Base-by-base conservation (phyloP, 2,329 filamentous ascomycete genomes). In the Camptophora hylomeconis region DNA sequence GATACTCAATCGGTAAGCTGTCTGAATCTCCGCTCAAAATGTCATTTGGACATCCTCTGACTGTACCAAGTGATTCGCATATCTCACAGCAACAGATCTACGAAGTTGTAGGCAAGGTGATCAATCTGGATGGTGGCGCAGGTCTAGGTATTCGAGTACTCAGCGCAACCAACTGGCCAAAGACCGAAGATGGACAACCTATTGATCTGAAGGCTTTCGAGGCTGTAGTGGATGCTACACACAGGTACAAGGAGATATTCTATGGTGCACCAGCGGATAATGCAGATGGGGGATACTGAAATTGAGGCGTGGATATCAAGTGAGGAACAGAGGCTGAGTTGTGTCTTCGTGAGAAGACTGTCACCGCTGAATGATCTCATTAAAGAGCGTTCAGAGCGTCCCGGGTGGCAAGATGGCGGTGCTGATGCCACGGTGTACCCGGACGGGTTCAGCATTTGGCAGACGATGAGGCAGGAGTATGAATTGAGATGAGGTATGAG, bases 181-280 rank as follows among this genome's bases (percentile, higher is more conserved):
- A 38, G 30, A 40, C 36, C 16, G 32, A 34, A 11, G 30, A 41
- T 4, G 40, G 41, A 11, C 27, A 39, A 26, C 21, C 36, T 13
- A 36, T 40, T 87, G 84, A 94, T 57, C 81, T 80, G 54, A 66
- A 65, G 30, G 67, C 82, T 18, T 78, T 75, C 36, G 74, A 81
- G 33, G 72, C 77, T 0, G 79, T 94, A 3, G 86, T 93, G 10
- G 80, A 94, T 33, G 76, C 74, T 19, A 89, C 83, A 18, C 86
- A 94, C 56, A 69, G 75, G 27, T 72, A 83, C 50, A 80, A 78
- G 48, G 63, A 73, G 37, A 77, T 95, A 28, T 94, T 94, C 51
- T 84, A 80, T 48, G 68, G 71, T n/a, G n/a, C n/a, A n/a, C n/a
- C n/a, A n/a, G n/a, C n/a, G n/a, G n/a, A n/a, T n/a, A n/a, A n/a